phyloP scores from a whole-genome alignment of 495 filamentous ascomycete genomes.

The Penicillium odoratum region DNA sequence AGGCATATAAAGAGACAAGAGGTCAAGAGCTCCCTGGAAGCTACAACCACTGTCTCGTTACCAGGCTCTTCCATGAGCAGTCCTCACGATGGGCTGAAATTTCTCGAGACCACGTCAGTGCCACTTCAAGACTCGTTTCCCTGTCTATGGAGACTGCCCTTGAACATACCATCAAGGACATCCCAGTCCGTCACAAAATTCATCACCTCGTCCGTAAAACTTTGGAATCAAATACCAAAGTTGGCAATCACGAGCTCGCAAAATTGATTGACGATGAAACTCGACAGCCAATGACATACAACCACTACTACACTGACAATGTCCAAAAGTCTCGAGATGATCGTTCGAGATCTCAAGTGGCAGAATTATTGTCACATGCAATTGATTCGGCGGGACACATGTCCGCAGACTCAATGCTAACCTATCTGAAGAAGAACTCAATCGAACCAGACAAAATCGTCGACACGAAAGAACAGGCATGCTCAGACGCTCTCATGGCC shows the following conservation, averaged over 20 bases:
- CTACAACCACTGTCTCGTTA: conserved; percentile 41
- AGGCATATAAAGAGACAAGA: conserved; percentile 27
- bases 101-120: conserved; percentile 17
- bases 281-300: conserved; percentile 47
- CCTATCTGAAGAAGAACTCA: conserved; percentile 5
- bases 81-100: conserved; percentile 30
- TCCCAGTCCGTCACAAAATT: conserved; percentile 31
- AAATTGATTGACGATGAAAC: conserved; percentile 44
- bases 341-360: neutral
- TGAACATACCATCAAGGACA: conserved; percentile 17
- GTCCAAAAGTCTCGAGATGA: conserved; percentile 37
- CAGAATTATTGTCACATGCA: conserved; percentile 2
- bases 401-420: conserved; percentile 10
- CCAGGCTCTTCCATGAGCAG: conserved; percentile 41
- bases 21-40: conserved; percentile 46
- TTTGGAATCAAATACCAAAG: conserved; percentile 24
- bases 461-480: conserved; percentile 30
- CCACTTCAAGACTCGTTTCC: conserved; percentile 11
- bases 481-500: conserved; percentile 21
- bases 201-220: conserved; percentile 12
- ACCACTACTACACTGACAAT: conserved; percentile 47
- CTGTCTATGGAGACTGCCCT: conserved; percentile 22
- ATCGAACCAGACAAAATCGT: conserved; percentile 15
- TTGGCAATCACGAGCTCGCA: conserved; percentile 33
- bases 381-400: neutral